Evolutionary conservation across 768 basidiomycete genomes (phyloP).

Genomic region (Sarcomyxa edulis): DNA sequence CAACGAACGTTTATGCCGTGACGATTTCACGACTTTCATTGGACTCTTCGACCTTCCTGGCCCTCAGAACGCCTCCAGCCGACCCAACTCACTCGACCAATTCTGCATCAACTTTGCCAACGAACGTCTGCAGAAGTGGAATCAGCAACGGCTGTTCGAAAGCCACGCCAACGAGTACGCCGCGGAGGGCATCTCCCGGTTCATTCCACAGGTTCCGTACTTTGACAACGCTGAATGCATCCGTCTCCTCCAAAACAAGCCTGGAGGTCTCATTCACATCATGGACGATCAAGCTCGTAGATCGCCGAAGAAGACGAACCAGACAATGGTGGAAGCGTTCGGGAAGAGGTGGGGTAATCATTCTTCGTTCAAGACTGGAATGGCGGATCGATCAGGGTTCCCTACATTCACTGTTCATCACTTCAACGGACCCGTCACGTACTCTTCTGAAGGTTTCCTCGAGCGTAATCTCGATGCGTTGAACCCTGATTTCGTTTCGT

Average conservation of each 20-base stretch:
- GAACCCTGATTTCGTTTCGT: constrained; percentile 88
- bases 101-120: constrained; percentile 97
- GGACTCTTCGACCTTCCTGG: constrained; percentile 94
- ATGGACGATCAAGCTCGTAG: constrained; percentile 95
- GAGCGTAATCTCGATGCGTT: constrained; percentile 85
- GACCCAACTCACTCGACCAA: constrained; percentile 91
- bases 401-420: constrained; percentile 91
- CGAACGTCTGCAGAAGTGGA: constrained; percentile 83
- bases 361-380: constrained; percentile 81
- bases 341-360: constrained; percentile 94
- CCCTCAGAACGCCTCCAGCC: constrained; percentile 81
- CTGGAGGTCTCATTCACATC: constrained; percentile 92
- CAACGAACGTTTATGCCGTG: constrained; percentile 91
- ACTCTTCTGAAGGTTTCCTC: constrained; percentile 87
- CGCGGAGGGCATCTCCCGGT: constrained; percentile 69
- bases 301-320: constrained; percentile 85
- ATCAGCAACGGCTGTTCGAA: constrained; percentile 78
- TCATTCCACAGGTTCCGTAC: constrained; percentile 68
- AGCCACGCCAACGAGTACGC: constrained; percentile 77
- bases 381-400: constrained; percentile 69
- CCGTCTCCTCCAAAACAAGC: constrained; percentile 76
- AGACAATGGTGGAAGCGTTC: constrained; percentile 93
- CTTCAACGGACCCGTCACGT: constrained; percentile 87
- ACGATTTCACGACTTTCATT: constrained; percentile 89
- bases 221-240: constrained; percentile 92